Evolutionary conservation across 129 eudicot species (phyloP).

Genomic region (Heracleum sosnowskyi): DNA sequence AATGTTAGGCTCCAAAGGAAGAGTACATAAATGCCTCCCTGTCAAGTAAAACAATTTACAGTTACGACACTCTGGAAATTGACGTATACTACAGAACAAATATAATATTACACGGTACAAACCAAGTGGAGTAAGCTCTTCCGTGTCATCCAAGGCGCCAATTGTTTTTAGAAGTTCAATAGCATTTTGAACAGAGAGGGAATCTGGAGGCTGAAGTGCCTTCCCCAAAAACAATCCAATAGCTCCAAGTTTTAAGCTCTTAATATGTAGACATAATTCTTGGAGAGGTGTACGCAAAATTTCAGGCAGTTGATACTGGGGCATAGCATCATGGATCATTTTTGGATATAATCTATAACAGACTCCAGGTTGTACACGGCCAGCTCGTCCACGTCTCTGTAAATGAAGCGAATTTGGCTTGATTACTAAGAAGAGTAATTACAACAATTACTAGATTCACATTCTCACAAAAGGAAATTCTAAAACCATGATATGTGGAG

Average conservation of each 20-base stretch:
- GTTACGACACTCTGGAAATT: background rate
- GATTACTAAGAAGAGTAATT: background rate
- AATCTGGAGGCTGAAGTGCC: conserved; percentile 95
- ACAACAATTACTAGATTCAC: background rate
- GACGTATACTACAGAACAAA: background rate
- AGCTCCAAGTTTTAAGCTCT: conserved; percentile 82
- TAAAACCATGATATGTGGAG: background rate
- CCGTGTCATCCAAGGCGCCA: conserved; percentile 81
- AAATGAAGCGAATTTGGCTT: background rate
- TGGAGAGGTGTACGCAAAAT: conserved; percentile 94
- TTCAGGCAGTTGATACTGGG: conserved; percentile 85
- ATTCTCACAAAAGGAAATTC: background rate
- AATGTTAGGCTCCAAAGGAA: conserved; percentile 93
- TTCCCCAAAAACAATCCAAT: conserved; percentile 61
- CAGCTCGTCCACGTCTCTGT: conserved; percentile 99
- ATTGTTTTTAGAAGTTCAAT: conserved; percentile 93
- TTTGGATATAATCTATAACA: conserved; percentile 90
- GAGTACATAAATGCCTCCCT: conserved; percentile 90
- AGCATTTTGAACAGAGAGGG: conserved; percentile 86
- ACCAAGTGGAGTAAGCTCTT: conserved; percentile 98
- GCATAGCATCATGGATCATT: conserved; percentile 82
- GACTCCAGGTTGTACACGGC: conserved; percentile 94
- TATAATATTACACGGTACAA: conserved; percentile 4
- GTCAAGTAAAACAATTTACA: conserved; percentile 12
- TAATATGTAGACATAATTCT: conserved; percentile 85